Evolutionary conservation across 441 rosid genomes (phyloP).

Genomic region (Corymbia calophylla): DNA sequence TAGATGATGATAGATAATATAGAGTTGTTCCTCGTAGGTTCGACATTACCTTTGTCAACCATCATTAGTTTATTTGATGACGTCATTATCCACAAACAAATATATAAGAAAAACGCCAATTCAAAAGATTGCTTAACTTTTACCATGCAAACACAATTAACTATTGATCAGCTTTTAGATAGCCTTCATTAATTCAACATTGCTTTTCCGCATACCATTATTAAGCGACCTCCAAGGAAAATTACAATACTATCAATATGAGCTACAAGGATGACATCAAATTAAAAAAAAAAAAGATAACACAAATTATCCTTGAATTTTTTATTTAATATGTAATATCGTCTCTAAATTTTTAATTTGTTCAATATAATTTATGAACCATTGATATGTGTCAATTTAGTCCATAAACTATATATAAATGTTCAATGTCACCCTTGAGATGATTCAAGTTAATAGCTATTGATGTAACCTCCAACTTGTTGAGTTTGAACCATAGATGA

Average conservation of each 20-base stretch:
- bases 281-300: background rate
- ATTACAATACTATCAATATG: background rate
- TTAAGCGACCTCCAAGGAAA: background rate
- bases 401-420: background rate
- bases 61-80: background rate
- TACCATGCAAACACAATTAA: background rate
- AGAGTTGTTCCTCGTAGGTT: background rate
- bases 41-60: background rate
- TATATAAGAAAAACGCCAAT: background rate
- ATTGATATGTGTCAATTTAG: background rate
- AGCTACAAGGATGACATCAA: background rate
- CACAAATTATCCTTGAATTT: background rate
- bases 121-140: background rate
- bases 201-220: background rate
- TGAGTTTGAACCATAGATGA: background rate
- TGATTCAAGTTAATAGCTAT: background rate
- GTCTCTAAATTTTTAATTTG: background rate
- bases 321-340: background rate
- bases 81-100: background rate
- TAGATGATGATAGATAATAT: background rate
- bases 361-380: fast-evolving
- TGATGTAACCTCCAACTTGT: background rate
- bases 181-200: background rate
- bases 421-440: background rate
- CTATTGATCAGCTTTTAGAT: background rate